Base-by-base conservation (phyloP, 305 asterid species). In the Ruellia speciosa region DNA sequence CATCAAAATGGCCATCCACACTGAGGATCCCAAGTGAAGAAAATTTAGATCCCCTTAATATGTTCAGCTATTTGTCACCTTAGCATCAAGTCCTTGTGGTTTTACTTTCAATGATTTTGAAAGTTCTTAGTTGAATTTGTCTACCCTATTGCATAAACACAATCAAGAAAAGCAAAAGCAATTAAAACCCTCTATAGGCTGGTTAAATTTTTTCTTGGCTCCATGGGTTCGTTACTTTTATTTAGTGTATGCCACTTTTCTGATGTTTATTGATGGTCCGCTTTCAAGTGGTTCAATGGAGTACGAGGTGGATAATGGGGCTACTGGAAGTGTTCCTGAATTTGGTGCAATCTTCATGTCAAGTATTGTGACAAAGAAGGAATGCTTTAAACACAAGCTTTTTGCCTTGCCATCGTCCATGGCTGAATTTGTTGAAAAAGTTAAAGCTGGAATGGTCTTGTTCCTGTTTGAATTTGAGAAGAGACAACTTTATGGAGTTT, bases 341-440 rank as follows among this genome's bases (percentile, higher is more conserved):
- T 80, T 60, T 61, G 97, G 97, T 65, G 97, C 95, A 55, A 87
- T 89, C 69, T 84, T 89, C 70, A 80, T 89, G 85, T 71, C 88
- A 52, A 86, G 68, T 59, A 45, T 14, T 14, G 68, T 64, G 59
- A 79, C 90, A 48, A 82, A 66, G 76, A 76, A 66, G 62, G 94
- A 75, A 74, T 82, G 90, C 73, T 74, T 89, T 15, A 66, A 69
- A 50, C 69, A 52, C 59, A 77, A 69, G 15, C 50, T 86, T 57
- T 80, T 89, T 68, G 94, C 79, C 53, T 79, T 86, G 54, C 94
- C 95, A 50, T 69, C 66, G 11, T 65, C 85, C 58, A 47, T n/a
- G 51, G 70, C 81, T 61, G 65, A 60, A 58, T 89, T 89, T 74
- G 93, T 86, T 65, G 70, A 68, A 52, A 72, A 70, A 56, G 65